Evolutionary conservation across 1,139 yeast genomes (phyloP), one percentile per base, ranked within the genome.

Genomic region (Nakaseomyces glabratus): DNA sequence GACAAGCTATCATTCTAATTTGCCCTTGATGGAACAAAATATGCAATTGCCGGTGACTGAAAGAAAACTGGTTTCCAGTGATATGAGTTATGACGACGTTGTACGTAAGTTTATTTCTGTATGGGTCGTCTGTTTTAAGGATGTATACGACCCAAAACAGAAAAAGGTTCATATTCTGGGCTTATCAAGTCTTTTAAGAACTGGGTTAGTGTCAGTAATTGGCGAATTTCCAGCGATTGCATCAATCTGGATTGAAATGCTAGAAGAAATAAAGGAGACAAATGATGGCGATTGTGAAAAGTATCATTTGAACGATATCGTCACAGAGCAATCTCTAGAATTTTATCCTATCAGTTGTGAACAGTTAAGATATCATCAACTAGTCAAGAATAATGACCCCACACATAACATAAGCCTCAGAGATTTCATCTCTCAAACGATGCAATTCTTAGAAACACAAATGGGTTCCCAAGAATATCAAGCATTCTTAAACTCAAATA

Each of bases 251-350:
- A 67, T 80, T 8, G 69, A 69, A 37, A 66, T 81, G 41, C 55
- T 82, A 35, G 95, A 85, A 48, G 95, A 85, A 51, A 66, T 80
- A 9, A 75, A 78, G 38, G 93, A 82, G 46, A 57, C 65, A 6
- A 58, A 49, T 10, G 61, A 63, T 11, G 88, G 88, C 0, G 73
- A 69, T 35, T 74, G 84, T 46, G 73, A 68, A 34, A 71, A 66
- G n/a, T 81, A 80, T 49, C 75, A 73, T 43, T 67, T 68, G 32
- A 72, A 73, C 42, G 73, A 72, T 38, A 57, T 41, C 33, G 36
- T 52, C 24, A 47, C 50, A 2, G 58, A 59, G 28, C 65, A 61
- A 35, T 40, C 51, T 0, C 25, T 39, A 13, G 47, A 42, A 16
- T 52, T 46, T 21, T 45, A 41, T 28, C 48, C 49, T 12, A 33